Evolutionary conservation across 768 basidiomycete genomes (phyloP), one percentile per base, ranked within the genome.

Genomic region (Chalciporus sphaerocephalus): DNA sequence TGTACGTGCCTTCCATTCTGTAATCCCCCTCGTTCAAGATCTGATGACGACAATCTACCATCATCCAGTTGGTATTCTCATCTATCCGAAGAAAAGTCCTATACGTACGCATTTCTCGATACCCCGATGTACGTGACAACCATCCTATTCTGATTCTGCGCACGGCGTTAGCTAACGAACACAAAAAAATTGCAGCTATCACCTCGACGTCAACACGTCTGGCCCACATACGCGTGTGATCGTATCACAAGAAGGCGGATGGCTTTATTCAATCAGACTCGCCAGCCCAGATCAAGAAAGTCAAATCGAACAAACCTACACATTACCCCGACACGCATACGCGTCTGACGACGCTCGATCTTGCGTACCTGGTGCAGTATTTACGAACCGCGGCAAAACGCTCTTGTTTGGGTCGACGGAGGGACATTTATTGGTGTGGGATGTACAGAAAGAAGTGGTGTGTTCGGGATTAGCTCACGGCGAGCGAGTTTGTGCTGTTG

Each of bases 1-100:
- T 87, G 84, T 85, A 61, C 44, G 80, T 16, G 54, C 9, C 8
- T 30, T 35, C 35, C n/a, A 16, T 42, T 23, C 22, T 6, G 22
- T 8, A 21, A 35, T 21, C 18, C 15, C 30, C 30, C 32, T 1
- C 23, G 12, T 8, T 18, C 22, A 33, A 30, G 33, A 52, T n/a
- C 30, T 65, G 9, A 66, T 20, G 27, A 40, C 16, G 24, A 12
- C 17, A 24, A 25, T 38, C 12, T 25, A 34, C n/a, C n/a, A n/a
- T n/a, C n/a, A n/a, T 34, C 21, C 44, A 85, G 83, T 47, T 85
- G 85, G 84, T 74, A 80, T 58, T 83, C 78, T 53, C 78, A 80
- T 56, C 67, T 86, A 47, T 80, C 81, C 0, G 81, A 83, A 50
- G 83, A 83, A 20, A 83, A 76, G 11, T 65, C 82, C 37, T 74